Evolutionary conservation across 371 early-diverging fungal genomes (phyloP), one percentile per base, ranked within the genome.

Genomic region (Umbelopsis sp.): DNA sequence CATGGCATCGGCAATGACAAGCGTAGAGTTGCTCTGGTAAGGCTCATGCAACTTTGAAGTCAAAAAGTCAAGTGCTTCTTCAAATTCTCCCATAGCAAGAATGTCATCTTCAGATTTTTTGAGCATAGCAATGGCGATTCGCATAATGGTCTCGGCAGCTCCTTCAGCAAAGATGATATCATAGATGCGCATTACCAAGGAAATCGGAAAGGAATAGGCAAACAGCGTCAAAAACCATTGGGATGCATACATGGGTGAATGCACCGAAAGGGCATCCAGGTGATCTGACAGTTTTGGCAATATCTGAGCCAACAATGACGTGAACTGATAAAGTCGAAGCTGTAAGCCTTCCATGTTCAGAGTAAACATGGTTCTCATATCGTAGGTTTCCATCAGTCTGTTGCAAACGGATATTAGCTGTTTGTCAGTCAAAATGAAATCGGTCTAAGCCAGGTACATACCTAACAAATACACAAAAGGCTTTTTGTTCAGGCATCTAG

Each of bases 221-320:
- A 96, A 96, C 41, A 94, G 66, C 2, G 96, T 96, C 86, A 96
- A 83, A 78, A 95, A 93, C 97, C 97, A 95, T 74, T 93, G 94
- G 9, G 94, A 91, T 0, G 93, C 96, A 66, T 94, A 99, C 94
- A 97, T 96, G 67, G 92, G 93, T 0, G 94, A 80, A 68, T 88
- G 85, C 20, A 98, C 86, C 51, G 91, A 91, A 67, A 93, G 88
- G 64, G 74, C 68, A 10, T 85, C 80, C 65, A 97, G 78, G 73
- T 96, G 96, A 16, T 81, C 76, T 46, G 86, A 74, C 8, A 97
- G 76, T 53, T 86, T 78, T 11, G 98, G 98, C 70, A 96, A 76
- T 24, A 84, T 75, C 68, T 96, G 95, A 7, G 85, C 76, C 5
- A 98, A 75, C 38, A 97, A 78, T 29, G 84, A 76, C 44, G 93